Evolutionary conservation across 2,329 filamentous ascomycete species (phyloP), one percentile per base, ranked within the genome.

Genomic region (Ophiosphaerella korrae): DNA sequence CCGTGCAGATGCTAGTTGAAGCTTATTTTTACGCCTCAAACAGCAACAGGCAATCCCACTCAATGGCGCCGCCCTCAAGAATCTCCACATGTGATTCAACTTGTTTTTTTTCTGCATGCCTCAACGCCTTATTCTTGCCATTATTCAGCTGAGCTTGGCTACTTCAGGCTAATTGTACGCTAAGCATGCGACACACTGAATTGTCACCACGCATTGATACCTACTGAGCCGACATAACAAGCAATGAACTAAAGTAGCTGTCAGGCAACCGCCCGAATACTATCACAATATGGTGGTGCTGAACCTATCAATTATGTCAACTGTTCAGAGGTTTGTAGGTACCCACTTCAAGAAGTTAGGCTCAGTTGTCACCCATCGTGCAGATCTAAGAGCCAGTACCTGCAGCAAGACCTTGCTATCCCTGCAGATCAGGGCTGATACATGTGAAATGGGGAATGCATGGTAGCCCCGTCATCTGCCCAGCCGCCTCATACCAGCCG

Each of bases 11-110:
- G 37, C 35, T 50, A 50, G 36, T 33, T 1, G 44, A 57, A 57
- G 57, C 57, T 60, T 60, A 49, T 60, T 47, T 60, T 12, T 33
- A 55, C 57, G 50, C 49, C 50, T 37, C 53, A 50, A 42, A 36
- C 41, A 29, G 11, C 8, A 6, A 21, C 45, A 34, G 21, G 16
- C 29, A 42, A 23, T 18, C 42, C 23, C 29, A 31, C 24, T 21
- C 32, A 33, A 14, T 21, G 29, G 7, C 14, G 21, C 16, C 32
- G 26, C 6, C 42, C 29, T 23, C 21, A 41, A 13, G n/a, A 32
- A 18, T 36, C 23, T 32, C 32, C 42, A 41, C 16, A 39, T 41
- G n/a, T 31, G 29, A 24, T 35, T 23, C 23, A 12, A 26, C 45
- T 24, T 4, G 16, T 18, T 31, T 24, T n/a, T n/a, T 12, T 8